Percentiles rank a stretch among this genome's conserved stretches.
phyloP scores from a whole-genome alignment of 768 basidiomycete genomes.

The Coprinopsis strossmayeri region DNA sequence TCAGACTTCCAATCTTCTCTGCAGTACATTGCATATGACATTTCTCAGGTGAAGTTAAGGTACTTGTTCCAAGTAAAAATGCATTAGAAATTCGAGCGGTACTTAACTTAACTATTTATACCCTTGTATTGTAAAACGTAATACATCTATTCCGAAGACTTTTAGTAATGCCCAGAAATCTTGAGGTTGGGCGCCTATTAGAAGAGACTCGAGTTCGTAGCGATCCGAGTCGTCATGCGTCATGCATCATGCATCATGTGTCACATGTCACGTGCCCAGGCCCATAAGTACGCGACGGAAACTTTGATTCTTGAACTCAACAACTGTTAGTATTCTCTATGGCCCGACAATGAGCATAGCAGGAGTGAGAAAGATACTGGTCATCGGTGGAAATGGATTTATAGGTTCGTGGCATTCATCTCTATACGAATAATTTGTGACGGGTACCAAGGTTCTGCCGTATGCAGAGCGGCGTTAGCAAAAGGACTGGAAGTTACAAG shows the following conservation, averaged over 20 bases:
- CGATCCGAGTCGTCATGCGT: no score
- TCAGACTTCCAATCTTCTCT: neutral
- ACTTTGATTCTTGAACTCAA: neutral
- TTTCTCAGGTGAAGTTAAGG: slow-evolving; percentile 2
- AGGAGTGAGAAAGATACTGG: slow-evolving; percentile 60
- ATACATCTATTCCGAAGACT: no score
- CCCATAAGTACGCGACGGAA: neutral
- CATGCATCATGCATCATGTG: no score
- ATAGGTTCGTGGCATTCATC: slow-evolving; percentile 50
- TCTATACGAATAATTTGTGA: slow-evolving; percentile 8
- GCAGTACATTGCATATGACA: slow-evolving; percentile 2
- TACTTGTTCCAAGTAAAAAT: slow-evolving; percentile 1
- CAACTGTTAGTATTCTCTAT: neutral
- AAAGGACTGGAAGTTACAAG: slow-evolving; percentile 85
- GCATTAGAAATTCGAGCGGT: neutral
- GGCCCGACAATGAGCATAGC: neutral
- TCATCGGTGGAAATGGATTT: slow-evolving; percentile 98
- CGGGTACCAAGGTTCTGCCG: slow-evolving; percentile 67
- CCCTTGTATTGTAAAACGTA: no score
- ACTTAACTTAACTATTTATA: neutral
- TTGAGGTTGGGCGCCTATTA: no score
- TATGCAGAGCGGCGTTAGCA: slow-evolving; percentile 83
- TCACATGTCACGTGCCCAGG: no score
- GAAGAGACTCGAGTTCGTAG: no score
- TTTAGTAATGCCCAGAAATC: no score